Conservation (phyloP, 2,329 filamentous ascomycete species). For the Akanthomyces dipterigenus region DNA sequence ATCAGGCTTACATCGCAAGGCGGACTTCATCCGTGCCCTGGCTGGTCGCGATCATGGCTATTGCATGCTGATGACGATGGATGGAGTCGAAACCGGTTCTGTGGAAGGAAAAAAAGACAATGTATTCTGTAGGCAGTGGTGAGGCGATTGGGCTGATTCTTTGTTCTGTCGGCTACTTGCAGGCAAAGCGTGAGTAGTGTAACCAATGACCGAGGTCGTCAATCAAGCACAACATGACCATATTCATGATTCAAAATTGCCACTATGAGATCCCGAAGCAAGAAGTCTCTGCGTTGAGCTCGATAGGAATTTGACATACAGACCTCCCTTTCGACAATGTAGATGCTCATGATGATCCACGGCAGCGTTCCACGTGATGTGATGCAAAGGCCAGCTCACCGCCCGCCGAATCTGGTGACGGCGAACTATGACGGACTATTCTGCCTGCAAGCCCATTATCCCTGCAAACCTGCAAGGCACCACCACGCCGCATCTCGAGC, state of each 20-base stretch:
- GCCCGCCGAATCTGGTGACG: background rate
- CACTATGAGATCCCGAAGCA: too few relatives aligned
- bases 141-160: background rate
- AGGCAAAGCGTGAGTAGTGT: background rate
- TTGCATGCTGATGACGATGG: background rate
- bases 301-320: too few relatives aligned
- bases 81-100: background rate
- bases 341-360: too few relatives aligned
- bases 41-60: background rate
- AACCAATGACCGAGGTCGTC: background rate
- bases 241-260: too few relatives aligned
- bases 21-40: background rate
- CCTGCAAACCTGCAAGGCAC: background rate
- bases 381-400: background rate
- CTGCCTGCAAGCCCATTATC: background rate
- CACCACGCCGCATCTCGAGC: background rate
- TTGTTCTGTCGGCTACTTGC: background rate
- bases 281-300: too few relatives aligned
- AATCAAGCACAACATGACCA: background rate
- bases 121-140: background rate
- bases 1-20: background rate
- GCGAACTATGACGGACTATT: slow-evolving; percentile 3
- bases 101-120: background rate
- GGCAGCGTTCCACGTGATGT: background rate
- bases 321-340: too few relatives aligned